Evolutionary conservation across 2,329 filamentous ascomycete species (phyloP).

Genomic region (Fusarium haematococcum): DNA sequence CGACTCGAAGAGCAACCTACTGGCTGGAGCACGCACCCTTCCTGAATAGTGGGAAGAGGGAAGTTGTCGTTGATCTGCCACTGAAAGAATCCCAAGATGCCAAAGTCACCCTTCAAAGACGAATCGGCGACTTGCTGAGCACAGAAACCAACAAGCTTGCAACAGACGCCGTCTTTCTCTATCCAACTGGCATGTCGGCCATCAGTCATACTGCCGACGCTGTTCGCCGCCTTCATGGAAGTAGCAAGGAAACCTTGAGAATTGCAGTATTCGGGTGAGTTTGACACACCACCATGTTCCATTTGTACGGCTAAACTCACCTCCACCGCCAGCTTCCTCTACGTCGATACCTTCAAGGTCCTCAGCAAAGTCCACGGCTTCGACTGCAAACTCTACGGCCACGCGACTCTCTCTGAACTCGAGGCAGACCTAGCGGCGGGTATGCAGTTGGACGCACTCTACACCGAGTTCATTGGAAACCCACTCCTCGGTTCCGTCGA

Average conservation of each 20-base stretch:
- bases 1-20: conserved; percentile 42
- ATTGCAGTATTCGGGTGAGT: conserved; percentile 46
- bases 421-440: conserved; percentile 52
- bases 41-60: conserved; percentile 1
- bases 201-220: conserved; percentile 48
- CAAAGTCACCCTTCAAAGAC: conserved; percentile 15
- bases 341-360: conserved; percentile 48
- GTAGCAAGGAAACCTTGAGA: neutral
- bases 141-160: conserved; percentile 18
- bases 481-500: conserved; percentile 48
- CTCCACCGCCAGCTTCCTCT: conserved; percentile 37
- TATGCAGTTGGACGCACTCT: conserved; percentile 56
- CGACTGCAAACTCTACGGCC: conserved; percentile 57
- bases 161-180: conserved; percentile 60
- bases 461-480: conserved; percentile 57
- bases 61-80: neutral
- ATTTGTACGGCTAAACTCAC: neutral
- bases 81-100: conserved; percentile 19
- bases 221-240: conserved; percentile 3
- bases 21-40: conserved; percentile 43
- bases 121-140: conserved; percentile 36
- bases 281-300: neutral
- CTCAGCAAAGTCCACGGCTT: conserved; percentile 43
- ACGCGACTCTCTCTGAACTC: conserved; percentile 54
- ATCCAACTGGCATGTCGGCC: conserved; percentile 64